Evolutionary conservation across 2,329 filamentous ascomycete genomes (phyloP), one percentile per base, ranked within the genome.

Genomic region (Diplocarpon mali): DNA sequence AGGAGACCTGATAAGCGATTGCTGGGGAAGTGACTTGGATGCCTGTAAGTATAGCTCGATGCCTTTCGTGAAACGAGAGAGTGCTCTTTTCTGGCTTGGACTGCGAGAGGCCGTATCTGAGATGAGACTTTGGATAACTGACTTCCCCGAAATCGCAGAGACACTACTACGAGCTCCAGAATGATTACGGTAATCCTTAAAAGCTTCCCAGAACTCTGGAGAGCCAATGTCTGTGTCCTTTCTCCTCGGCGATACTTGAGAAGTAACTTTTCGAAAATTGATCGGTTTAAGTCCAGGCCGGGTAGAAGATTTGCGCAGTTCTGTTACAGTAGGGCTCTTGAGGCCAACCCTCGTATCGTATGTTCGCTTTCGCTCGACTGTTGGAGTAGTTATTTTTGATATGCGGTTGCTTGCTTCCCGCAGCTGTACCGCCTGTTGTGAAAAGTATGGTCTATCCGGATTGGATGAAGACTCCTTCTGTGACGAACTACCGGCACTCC

Each of bases 31-130:
- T 10, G 61, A 60, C 15, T 59, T 61, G 10, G 65, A 60, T 4
- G 61, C 62, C 36, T 69, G 54, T 3, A 64, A 62, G 52, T 69
- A 68, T 24, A 65, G 64, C 34, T 66, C 62, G 16, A 71, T 60
- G 42, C 68, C 63, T 49, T 58, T 64, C 2, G 63, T 62, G 42
- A 69, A 68, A 9, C 59, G 61, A 16, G 67, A 61, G 11, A 75
- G 48, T 7, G 63, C 64, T 46, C 61, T 65, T 34, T 59, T 62
- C 44, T 68, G 67, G 48, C 67, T 71, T 24, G 67, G 66, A 28
- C 64, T 66, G 39, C 66, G 65, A 13, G 70, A 69, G n/a, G 54
- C 20, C 14, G 46, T 17, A 9, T 46, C 42, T 10, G 57, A 56
- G 17, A 52, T 4, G 20, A 54, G 42, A 36, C 44, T 52, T 17